A percentile compares a stretch with the other conserved stretches of the same genome.
These are phyloP conservation scores for Hypoxylon sp. DNA, from an alignment of 2,329 filamentous ascomycete genomes.

Conservation along the genomic window DNA sequence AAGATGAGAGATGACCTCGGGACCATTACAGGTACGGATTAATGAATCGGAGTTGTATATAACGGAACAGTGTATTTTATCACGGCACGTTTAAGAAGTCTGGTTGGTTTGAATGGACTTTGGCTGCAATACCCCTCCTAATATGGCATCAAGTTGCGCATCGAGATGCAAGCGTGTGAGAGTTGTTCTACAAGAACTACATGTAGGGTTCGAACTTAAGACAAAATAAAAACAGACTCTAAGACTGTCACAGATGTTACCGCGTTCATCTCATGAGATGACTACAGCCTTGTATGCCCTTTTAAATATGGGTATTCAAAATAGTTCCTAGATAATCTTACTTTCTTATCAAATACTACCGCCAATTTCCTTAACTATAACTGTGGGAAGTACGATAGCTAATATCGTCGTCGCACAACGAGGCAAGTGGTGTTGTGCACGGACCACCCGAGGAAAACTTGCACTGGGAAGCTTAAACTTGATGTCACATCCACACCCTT, in stretches of 20 bases:
- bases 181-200: not conserved
- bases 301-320: not conserved
- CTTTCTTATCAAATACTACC: not conserved
- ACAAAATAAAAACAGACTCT: not conserved
- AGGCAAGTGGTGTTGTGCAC: slow-evolving; percentile 13
- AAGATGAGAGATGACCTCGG: slow-evolving; percentile 14
- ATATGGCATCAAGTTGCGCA: slow-evolving; percentile 1
- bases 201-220: not conserved
- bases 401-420: not conserved
- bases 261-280: not conserved
- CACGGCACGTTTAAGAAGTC: not conserved
- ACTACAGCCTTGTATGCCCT: not conserved
- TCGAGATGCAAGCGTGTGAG: slow-evolving; percentile 13
- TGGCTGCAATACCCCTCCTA: slow-evolving; percentile 31
- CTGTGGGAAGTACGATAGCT: not conserved
- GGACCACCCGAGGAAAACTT: slow-evolving; percentile 13
- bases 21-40: slow-evolving; percentile 9
- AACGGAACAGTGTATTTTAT: slow-evolving; percentile 22
- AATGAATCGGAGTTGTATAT: slow-evolving; percentile 24
- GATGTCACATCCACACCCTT: not conserved
- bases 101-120: slow-evolving; percentile 19
- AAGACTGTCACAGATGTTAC: not conserved
- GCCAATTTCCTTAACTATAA: not conserved
- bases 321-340: not conserved
- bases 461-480: not conserved